A percentile compares a stretch with the other conserved stretches of the same genome.
phyloP scores from a whole-genome alignment of 2,329 filamentous ascomycete species.

The Zopfia rhizophila region DNA sequence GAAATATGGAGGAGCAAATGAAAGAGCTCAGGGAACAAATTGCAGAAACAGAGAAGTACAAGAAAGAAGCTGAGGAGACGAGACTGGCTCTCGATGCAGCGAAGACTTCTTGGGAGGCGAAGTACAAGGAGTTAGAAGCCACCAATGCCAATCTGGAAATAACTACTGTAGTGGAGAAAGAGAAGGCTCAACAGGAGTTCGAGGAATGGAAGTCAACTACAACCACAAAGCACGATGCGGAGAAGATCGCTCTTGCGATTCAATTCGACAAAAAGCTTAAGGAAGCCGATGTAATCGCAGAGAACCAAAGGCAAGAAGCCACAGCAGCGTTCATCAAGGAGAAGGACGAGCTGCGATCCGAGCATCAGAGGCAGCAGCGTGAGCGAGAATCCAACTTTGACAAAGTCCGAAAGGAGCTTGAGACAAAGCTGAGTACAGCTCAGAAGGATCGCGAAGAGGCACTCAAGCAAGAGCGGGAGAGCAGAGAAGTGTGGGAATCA shows the following conservation, averaged over 20 bases:
- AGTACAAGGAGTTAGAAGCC: conserved; percentile 57
- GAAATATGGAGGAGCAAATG: conserved; percentile 62
- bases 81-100: conserved; percentile 42
- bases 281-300: conserved; percentile 60
- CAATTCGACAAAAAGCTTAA: conserved; percentile 55
- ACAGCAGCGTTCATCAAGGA: conserved; percentile 47
- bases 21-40: conserved; percentile 62
- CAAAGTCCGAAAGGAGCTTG: conserved; percentile 55
- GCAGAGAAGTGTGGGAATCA: conserved; percentile 59
- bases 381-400: conserved; percentile 56
- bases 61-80: conserved; percentile 48
- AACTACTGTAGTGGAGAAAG: conserved; percentile 48
- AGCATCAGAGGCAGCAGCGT: conserved; percentile 45
- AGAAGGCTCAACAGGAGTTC: conserved; percentile 49
- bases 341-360: conserved; percentile 46
- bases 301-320: conserved; percentile 59
- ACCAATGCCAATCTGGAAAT: conserved; percentile 51
- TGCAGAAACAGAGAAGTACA: conserved; percentile 56
- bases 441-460: conserved; percentile 58
- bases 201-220: conserved; percentile 56
- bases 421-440: conserved; percentile 48
- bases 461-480: conserved; percentile 59
- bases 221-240: conserved; percentile 46
- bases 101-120: conserved; percentile 53
- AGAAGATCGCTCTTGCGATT: conserved; percentile 53